Percentiles rank a stretch among this genome's conserved stretches.
Conservation (phyloP, 2,329 filamentous ascomycete genomes). For the Trichoderma gracile region DNA sequence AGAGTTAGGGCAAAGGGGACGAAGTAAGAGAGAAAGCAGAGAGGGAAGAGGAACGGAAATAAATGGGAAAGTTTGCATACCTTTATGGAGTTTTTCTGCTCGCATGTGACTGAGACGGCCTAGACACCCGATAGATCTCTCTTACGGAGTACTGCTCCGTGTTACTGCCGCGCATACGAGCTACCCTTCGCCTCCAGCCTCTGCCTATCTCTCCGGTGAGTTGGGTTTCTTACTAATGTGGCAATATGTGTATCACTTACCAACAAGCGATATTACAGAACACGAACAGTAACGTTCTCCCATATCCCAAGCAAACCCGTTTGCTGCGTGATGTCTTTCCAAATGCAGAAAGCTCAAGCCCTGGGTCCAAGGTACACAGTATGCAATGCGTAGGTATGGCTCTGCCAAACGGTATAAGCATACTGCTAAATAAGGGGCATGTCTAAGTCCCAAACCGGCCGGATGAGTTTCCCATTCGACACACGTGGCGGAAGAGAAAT, state of each 20-base stretch:
- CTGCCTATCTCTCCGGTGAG: background rate
- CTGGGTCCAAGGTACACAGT: background rate
- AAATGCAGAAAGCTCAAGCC: background rate
- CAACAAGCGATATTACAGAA: too few species aligned
- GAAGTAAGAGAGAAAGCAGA: background rate
- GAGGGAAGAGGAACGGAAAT: background rate
- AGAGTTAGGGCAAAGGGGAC: background rate
- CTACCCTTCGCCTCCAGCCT: background rate
- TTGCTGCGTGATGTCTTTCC: slow-evolving; percentile 1
- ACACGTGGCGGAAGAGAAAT: slow-evolving; percentile 7
- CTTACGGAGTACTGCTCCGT: background rate
- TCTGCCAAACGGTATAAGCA: background rate
- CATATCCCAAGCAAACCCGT: background rate
- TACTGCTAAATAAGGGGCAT: background rate
- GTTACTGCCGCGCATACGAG: background rate
- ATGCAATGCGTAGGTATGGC: background rate
- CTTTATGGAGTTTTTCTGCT: background rate
- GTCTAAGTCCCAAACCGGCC: slow-evolving; percentile 7
- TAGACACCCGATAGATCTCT: background rate
- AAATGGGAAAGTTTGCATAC: background rate
- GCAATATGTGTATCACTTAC: too few species aligned
- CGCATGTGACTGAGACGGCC: slow-evolving; percentile 8
- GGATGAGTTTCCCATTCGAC: slow-evolving; percentile 10
- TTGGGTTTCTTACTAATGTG: too few species aligned
- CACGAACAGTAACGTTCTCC: background rate